Base-by-base conservation (phyloP, 805 yeast species). In the Metschnikowia shivogae region DNA sequence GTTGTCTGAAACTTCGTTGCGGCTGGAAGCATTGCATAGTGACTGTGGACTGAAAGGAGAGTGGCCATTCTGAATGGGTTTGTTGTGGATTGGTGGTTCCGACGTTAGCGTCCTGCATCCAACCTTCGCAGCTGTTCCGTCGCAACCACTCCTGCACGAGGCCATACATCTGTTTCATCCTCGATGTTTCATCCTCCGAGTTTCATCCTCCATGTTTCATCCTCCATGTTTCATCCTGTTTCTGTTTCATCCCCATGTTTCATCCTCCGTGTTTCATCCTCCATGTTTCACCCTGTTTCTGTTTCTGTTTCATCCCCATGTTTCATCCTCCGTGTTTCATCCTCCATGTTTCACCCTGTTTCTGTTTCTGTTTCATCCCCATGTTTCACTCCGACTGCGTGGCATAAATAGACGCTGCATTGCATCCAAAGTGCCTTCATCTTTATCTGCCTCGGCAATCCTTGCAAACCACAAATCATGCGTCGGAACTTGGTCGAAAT, bases 401-500 rank as follows among this genome's bases (percentile, higher is more conserved):
- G 32, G 27, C 13, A 29, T 37, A 37, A 28, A 37, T 37, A 37
- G 17, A 29, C 29, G 40, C 19, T 30, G 40, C 28, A 6, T 11
- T 37, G 40, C 40, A 28, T 37, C 20, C 30, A 37, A 29, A 37
- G 34, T 22, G 8, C 8, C 26, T 22, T 22, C 17, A 17, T 17
- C 26, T 22, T 22, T 22, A 24, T 6, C 17, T n/a, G 13, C 6
- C 11, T 33, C 20, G 12, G 9, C 30, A 36, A 14, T 14, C 8
- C 26, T 22, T 22, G 6, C 24, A 22, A 22, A 22, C 26, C 3
- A 22, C 26, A 22, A 22, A 29, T 37, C 33, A 30, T 29, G 40
- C 40, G 27, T 20, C 34, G 34, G 17, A 37, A 37, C 31, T 19
- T 37, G 24, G 40, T 37, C 6, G 33, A 37, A 24, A 28, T 39